Base-by-base conservation (phyloP, 2,329 filamentous ascomycete genomes). In the Aspergillus sp. region DNA sequence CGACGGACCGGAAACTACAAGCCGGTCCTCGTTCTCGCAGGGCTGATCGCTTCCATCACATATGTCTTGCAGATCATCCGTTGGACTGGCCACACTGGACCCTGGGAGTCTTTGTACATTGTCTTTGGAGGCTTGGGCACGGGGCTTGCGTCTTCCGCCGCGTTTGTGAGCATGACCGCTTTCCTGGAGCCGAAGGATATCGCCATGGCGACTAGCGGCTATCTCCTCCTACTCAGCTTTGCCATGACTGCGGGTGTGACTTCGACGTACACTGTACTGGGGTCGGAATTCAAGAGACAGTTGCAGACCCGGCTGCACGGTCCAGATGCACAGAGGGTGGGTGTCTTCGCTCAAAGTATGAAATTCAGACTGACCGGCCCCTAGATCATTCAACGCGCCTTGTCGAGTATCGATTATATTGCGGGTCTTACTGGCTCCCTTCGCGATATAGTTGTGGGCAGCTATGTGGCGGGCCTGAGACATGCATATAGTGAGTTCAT, bases 1-100 rank as follows among this genome's bases (percentile, higher is more conserved):
- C 77, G 78, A 38, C 74, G 71, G 17, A 87, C 83, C 0, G 85
- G 85, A 0, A 74, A 76, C 1, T 88, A 87, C 65, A 87, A 85
- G 54, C 57, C 65, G 0, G 72, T 85, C 0, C 72, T 84, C 0
- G 71, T 82, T 0, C 46, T 82, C 0, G 78, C 81, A 0, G 77
- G 80, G 0, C 47, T 81, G 0, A 69, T 78, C 1, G 79, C 82
- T 0, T 76, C 78, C 0, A 49, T 78, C 1, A 74, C 78, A 5
- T 86, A 87, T 54, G 44, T 72, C 0, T 67, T 85, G 0, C 75
- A 87, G 3, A 67, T 73, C 6, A 53, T 83, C 1, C 72, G 78
- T 19, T 88, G 86, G 86, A 76, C 81, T 10, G 85, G 84, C 0
- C 56, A 82, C 29, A 87, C 83, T 0, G 77, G 76, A 11, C 40